Percentiles rank a stretch among this genome's conserved stretches.
Conservation (phyloP, 148 eudicot species). For the Rhododendron griersonianum region DNA sequence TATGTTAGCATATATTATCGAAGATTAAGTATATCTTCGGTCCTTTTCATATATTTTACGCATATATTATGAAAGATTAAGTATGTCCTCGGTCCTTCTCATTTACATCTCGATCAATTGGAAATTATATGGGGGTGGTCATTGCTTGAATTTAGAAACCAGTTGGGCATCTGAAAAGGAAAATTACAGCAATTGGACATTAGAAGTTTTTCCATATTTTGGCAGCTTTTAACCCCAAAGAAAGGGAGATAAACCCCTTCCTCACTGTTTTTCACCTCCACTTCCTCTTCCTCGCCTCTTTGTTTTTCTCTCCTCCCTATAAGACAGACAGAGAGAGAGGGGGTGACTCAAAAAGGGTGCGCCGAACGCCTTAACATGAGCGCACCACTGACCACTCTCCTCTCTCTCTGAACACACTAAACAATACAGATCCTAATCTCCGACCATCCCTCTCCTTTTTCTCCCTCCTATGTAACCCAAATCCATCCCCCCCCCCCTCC, state of each 20-base stretch:
- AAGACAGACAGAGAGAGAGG: not conserved
- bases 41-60: no score
- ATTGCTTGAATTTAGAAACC: not conserved
- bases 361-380: not conserved
- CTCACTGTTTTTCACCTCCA: not conserved
- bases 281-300: not conserved
- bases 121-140: no score
- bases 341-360: slow-evolving; percentile 1
- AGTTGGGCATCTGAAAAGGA: not conserved
- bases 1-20: no score
- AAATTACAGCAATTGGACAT: not conserved
- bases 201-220: not conserved
- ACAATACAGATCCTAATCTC: slow-evolving; percentile 7
- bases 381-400: slow-evolving; percentile 2
- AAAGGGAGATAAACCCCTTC: not conserved
- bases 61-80: no score
- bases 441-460: not conserved
- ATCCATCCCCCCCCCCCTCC: not conserved
- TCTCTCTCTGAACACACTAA: not conserved
- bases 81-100: not conserved
- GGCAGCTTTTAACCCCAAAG: not conserved
- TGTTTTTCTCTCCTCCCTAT: not conserved
- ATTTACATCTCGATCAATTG: no score
- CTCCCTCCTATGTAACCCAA: not conserved
- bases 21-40: no score